These are phyloP conservation scores for Geranium incanum DNA, from an alignment of 441 rosid genomes.

Conservation along the genomic window DNA sequence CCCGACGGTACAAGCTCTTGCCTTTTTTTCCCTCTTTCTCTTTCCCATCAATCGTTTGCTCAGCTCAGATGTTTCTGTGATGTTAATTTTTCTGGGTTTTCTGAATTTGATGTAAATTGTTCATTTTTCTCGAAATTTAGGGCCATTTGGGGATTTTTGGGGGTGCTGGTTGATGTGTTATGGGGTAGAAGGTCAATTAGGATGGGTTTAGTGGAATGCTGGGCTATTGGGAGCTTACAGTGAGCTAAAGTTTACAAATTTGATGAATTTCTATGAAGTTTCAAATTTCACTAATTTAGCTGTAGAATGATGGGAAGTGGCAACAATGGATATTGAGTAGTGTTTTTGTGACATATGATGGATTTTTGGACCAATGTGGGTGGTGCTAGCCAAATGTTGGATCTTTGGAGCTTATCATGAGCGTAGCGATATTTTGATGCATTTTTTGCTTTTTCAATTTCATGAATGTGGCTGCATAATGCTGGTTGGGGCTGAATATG, in stretches of 20 bases:
- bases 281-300: neutral
- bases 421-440: neutral
- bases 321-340: neutral
- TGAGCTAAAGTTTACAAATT: neutral
- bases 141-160: too few relatives aligned
- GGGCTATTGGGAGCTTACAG: neutral
- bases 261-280: too few relatives aligned
- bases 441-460: neutral
- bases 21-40: neutral
- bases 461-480: neutral
- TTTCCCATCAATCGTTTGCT: neutral
- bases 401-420: neutral
- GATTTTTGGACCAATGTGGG: neutral
- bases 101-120: neutral
- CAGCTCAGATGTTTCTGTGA: neutral
- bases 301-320: neutral
- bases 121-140: neutral
- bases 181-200: neutral
- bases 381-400: neutral
- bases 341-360: neutral
- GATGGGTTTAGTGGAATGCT: conserved; percentile 1
- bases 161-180: neutral
- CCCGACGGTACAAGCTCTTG: conserved; percentile 40
- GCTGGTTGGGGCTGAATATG: neutral
- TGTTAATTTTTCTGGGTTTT: neutral